Evolutionary conservation across 495 filamentous ascomycete species (phyloP), one percentile per base, ranked within the genome.

Genomic region (Monascus purpureus): DNA sequence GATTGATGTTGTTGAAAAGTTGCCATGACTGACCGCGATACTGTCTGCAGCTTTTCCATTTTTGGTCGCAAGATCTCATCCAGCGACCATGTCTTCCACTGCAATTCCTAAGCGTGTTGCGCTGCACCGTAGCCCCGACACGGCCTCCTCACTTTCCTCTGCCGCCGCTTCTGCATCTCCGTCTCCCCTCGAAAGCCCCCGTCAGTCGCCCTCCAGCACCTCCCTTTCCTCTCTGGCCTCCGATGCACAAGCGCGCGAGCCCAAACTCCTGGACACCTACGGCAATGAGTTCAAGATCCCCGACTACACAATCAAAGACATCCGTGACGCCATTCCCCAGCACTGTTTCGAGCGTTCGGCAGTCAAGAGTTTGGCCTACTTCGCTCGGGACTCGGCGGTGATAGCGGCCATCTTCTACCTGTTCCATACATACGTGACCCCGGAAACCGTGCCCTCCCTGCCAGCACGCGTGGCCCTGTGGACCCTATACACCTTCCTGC

Each of bases 211-310:
- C 13, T 94, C 87, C 6, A 80, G 80, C 13, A 92, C 90, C 4
- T 94, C 88, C 2, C 70, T 94, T 31, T 94, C 88, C 17, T 95
- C 88, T 26, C 65, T 94, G 59, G 74, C 72, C 28, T 90, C 84
- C 9, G 61, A 61, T 2, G 39, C 40, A 28, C 59, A 63, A 37
- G 43, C 29, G 25, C 19, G 26, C 15, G 40, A 38, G 18, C 57
- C 61, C 55, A 75, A 73, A 55, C 70, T 86, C 50, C 41, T 73
- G 16, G 73, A 80, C 42, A 73, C 71, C 27, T 70, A 74, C 38
- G 75, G 75, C 46, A 76, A 80, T 37, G 70, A 75, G 43, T 80
- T 80, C 59, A 63, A 74, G 54, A 63, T 80, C 36, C 75, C 75
- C 22, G 70, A 80, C 41, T 79, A 63, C 59, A 77, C 72, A 42